A percentile compares a stretch with the other conserved stretches of the same genome.
These are phyloP conservation scores for Ascochyta clinopodiicola DNA, from an alignment of 2,329 filamentous ascomycete genomes.

Conservation along the genomic window DNA sequence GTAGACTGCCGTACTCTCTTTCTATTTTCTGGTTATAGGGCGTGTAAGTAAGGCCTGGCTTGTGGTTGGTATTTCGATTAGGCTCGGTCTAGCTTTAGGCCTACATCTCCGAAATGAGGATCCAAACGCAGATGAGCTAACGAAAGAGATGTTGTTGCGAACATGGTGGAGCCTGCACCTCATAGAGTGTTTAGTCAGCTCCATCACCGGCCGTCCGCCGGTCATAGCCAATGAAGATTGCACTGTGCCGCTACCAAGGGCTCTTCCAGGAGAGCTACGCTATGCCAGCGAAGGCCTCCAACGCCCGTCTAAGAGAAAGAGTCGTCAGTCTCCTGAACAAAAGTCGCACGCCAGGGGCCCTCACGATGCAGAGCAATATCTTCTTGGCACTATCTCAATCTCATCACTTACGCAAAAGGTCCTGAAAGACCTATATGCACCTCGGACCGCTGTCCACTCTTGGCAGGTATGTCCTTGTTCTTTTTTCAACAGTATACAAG, in stretches of 20 bases:
- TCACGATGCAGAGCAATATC: constrained; percentile 4
- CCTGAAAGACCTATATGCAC: constrained; percentile 44
- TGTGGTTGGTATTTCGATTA: constrained; percentile 46
- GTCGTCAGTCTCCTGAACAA: not conserved
- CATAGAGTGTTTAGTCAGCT: constrained; percentile 46
- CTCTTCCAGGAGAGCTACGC: not conserved
- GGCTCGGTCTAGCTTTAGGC: constrained; percentile 47
- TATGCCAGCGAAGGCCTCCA: not conserved
- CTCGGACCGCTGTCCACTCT: constrained; percentile 38
- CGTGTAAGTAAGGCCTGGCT: constrained; percentile 44
- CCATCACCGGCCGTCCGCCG: constrained; percentile 50
- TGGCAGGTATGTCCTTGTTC: constrained; percentile 38
- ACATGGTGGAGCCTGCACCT: constrained; percentile 51
- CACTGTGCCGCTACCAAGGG: constrained; percentile 39
- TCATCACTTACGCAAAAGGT: constrained; percentile 42
- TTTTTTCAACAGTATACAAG: not conserved
- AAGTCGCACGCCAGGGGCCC: not conserved
- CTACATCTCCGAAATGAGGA: constrained; percentile 49
- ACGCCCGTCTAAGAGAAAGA: not conserved
- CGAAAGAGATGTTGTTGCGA: constrained; percentile 45
- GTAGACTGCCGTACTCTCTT: constrained; percentile 29
- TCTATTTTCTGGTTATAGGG: constrained; percentile 37
- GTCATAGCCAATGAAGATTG: constrained; percentile 43
- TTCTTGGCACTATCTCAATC: constrained; percentile 30
- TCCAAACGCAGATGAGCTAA: constrained; percentile 21